Conservation (phyloP, 2,329 filamentous ascomycete genomes). For the Didymella lethalis region DNA sequence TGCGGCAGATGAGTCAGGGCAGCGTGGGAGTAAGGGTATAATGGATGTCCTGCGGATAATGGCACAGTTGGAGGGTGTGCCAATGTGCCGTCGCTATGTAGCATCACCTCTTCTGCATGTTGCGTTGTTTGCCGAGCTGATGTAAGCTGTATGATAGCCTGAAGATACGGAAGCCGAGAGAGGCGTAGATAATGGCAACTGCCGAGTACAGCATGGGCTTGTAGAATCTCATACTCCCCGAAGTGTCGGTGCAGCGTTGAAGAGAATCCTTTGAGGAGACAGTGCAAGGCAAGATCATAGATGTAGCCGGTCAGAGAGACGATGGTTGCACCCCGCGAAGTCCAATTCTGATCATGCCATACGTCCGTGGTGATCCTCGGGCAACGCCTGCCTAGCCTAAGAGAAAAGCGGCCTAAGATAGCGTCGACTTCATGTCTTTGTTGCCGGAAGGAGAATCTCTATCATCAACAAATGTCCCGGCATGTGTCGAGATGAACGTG, state of each 20-base stretch:
- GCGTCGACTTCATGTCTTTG: too few species aligned
- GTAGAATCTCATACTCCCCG: slow-evolving; percentile 25
- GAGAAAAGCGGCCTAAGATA: too few species aligned
- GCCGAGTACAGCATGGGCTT: slow-evolving; percentile 30
- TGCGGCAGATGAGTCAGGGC: background rate
- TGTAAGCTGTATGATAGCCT: slow-evolving; percentile 25
- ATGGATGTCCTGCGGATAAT: background rate
- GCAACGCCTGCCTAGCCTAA: too few species aligned
- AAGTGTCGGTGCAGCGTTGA: too few species aligned
- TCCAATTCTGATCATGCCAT: background rate
- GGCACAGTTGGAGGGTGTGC: background rate
- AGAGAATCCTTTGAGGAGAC: too few species aligned
- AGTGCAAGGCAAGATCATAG: background rate
- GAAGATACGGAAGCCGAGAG: slow-evolving; percentile 28
- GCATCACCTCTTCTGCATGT: background rate
- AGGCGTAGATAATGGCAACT: slow-evolving; percentile 26
- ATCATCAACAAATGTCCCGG: background rate
- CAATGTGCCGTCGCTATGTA: background rate
- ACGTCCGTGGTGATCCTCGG: slow-evolving; percentile 8
- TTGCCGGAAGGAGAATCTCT: background rate
- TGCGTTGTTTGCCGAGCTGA: slow-evolving; percentile 9
- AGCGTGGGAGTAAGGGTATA: background rate
- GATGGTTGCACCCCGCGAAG: slow-evolving; percentile 15
- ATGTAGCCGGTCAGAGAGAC: too few species aligned
- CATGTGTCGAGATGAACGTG: background rate